Evolutionary conservation across 305 asterid species (phyloP), one percentile per base, ranked within the genome.

Genomic region (Rubia tinctorum): DNA sequence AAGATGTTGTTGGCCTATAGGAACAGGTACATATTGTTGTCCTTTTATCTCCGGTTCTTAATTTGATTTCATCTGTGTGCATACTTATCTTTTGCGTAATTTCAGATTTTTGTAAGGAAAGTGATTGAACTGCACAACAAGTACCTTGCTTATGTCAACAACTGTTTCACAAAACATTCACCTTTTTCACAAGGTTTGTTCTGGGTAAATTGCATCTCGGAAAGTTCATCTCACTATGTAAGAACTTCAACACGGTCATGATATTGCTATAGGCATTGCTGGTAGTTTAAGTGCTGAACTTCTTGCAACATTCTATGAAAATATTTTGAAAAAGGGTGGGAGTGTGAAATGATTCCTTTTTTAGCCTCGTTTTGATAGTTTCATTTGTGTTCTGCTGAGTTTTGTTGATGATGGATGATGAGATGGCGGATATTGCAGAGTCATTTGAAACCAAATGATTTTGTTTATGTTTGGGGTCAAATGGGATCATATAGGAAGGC

Each of bases 111-210:
- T 84, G 97, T 95, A 69, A 83, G 96, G 73, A 92, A 91, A 83
- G 96, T 95, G 55, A 92, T 95, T 62, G 97, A 92, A 82, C 87
- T 92, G 75, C 98, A 92, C 70, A 98, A 95, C 88, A 95, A 95
- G 82, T 95, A 81, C 90, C 88, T 95, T 85, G 88, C 93, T 51
- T 92, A 92, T 78, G 99, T 95, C 69, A 90, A 85, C 58, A 89
- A 83, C 76, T 95, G 98, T 79, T 92, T 92, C 72, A 85, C 80
- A 77, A 95, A 95, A 69, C 93, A 92, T 87, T 87, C 97, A 5
- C 97, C 91, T 74, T 94, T 94, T 85, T 85, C 98, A 94, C 83
- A 94, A 94, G 97, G 98, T 93, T 76, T 77, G 88, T 69, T 69
- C 79, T 44, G 69, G 47, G 42, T 69, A 70, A 49, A 58, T 80